phyloP scores from a whole-genome alignment of 2,329 filamentous ascomycete species.

The Cladosporium austrohemisphaericum region DNA sequence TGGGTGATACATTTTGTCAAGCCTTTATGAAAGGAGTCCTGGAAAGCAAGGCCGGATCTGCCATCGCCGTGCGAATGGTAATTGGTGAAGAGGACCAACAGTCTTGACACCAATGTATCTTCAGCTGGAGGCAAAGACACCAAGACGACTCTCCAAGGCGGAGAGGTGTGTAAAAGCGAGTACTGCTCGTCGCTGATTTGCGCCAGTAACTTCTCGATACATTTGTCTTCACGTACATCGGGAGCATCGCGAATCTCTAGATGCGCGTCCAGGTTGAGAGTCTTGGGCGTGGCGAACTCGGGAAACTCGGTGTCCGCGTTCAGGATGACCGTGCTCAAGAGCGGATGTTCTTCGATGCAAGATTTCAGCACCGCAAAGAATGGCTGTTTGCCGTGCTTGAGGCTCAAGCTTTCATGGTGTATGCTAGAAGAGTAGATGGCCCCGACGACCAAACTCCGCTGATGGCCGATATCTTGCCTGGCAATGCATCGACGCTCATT shows the following conservation, averaged over 20 bases:
- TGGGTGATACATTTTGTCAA: constrained; percentile 2
- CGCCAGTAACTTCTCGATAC: constrained; percentile 27
- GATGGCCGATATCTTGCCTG: constrained; percentile 40
- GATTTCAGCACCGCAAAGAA: constrained; percentile 30
- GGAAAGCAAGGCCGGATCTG: constrained; percentile 41
- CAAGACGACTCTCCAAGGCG: constrained; percentile 44
- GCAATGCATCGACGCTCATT: constrained; percentile 42
- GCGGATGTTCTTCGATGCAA: constrained; percentile 40
- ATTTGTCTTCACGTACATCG: constrained; percentile 18
- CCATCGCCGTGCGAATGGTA: constrained; percentile 47
- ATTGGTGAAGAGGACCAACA: constrained; percentile 37
- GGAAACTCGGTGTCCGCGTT: constrained; percentile 38
- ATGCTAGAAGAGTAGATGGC: constrained; percentile 30
- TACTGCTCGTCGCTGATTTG: constrained; percentile 36
- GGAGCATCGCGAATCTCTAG: constrained; percentile 30
- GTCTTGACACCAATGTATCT: not conserved
- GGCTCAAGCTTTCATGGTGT: constrained; percentile 18
- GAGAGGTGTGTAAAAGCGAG: constrained; percentile 24
- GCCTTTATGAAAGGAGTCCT: constrained; percentile 38
- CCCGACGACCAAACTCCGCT: constrained; percentile 40
- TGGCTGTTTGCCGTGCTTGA: constrained; percentile 18
- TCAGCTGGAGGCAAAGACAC: constrained; percentile 19
- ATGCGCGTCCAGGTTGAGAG: constrained; percentile 40
- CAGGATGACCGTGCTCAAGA: constrained; percentile 36
- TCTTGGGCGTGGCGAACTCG: constrained; percentile 30